Conservation (phyloP, 2,329 filamentous ascomycete species). For the Ophiostoma himal-ulmi region DNA sequence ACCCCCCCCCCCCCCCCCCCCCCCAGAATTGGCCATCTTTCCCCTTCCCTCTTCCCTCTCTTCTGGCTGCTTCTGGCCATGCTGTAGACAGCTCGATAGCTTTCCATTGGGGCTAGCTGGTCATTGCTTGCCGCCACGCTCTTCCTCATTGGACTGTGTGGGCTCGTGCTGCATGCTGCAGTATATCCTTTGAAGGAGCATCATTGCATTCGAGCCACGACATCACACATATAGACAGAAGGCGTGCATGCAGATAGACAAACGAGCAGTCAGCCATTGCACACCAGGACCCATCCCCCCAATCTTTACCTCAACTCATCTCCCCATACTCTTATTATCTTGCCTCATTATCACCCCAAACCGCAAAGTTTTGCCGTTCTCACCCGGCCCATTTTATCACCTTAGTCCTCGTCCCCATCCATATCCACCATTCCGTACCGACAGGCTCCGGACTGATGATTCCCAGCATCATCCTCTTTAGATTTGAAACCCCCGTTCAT, state of each 20-base stretch:
- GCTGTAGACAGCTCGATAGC: neutral
- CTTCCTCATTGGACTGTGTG: constrained; percentile 17
- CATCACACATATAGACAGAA: constrained; percentile 20
- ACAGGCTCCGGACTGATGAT: neutral
- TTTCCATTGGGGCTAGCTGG: constrained; percentile 21
- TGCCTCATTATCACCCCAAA: neutral
- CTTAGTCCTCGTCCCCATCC: neutral
- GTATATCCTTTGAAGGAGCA: constrained; percentile 7
- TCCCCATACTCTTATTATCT: neutral
- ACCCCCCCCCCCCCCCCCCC: neutral
- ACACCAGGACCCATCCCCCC: neutral
- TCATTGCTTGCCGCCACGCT: constrained; percentile 14
- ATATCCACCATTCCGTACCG: constrained; percentile 4
- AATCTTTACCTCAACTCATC: neutral
- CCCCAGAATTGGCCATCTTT: constrained; percentile 5
- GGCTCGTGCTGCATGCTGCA: constrained; percentile 14
- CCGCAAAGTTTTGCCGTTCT: neutral
- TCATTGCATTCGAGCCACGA: constrained; percentile 25
- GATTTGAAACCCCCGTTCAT: neutral
- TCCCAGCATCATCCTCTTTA: neutral
- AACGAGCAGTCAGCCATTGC: neutral
- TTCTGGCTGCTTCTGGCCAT: neutral
- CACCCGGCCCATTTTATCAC: neutral
- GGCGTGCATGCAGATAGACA: neutral
- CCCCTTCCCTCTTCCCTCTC: neutral